Base-by-base conservation (phyloP, 1,284 basidiomycete species). In the Volvariella volvacea region DNA sequence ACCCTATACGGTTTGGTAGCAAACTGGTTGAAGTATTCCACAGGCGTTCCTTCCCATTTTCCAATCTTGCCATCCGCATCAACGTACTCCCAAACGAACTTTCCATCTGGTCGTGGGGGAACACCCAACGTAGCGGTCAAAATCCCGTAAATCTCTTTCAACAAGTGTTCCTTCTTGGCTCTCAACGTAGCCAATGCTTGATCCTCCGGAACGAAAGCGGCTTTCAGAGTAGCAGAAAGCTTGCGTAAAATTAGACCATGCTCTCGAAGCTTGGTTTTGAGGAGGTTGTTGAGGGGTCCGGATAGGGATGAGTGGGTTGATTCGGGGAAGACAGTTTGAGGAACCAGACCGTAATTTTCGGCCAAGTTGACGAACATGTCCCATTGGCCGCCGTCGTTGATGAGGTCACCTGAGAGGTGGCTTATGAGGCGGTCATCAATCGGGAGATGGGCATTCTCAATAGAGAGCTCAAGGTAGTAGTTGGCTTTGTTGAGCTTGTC, bases 401-500 rank as follows among this genome's bases (percentile, higher is more conserved):
- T 83, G 21, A 91, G 88, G 43, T 86, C 83, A 10, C 66, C 61
- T 21, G 88, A 78, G 42, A 97, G 76, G 67, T 86, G 85, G 39
- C 73, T 77, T 41, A 97, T 71, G 10, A 94, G 73, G 2, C 94
- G 80, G 55, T 89, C 82, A 46, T 96, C 90, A 39, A 95, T 66
- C 0, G 88, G 83, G 45, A 83, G 74, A 52, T 92, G 83, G 0
- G 82, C 81, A 38, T 90, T 77, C 64, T 95, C 75, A 53, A 98
- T 88, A 46, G 86, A 80, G 39, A 83, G 69, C 67, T 98, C 94
- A 19, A 98, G 80, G 64, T 89, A 96, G 68, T 89, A 94, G 70
- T 98, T 97, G 44, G 85, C 75, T 66, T 96, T 96, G 71, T 96
- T 93, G 42, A 96, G 76, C 67, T 94, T 94, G 67, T 95, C 92